Conservation (phyloP, 768 basidiomycete genomes). For the Mycena amicta region DNA sequence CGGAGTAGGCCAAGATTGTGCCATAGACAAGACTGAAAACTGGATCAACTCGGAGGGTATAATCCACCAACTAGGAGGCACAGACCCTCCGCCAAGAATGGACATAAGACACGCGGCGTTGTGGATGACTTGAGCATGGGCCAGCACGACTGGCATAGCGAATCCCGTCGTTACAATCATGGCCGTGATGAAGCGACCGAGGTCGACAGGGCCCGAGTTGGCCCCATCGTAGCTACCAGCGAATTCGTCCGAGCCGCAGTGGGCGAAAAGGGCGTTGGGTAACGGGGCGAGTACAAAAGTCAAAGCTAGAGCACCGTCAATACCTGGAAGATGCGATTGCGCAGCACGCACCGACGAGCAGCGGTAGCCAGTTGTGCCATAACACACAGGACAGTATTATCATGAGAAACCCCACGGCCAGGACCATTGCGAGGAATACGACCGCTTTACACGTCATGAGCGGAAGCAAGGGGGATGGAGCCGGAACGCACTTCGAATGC, state of each 20-base stretch:
- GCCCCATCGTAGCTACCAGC: conserved; percentile 67
- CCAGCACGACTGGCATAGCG: conserved; percentile 87
- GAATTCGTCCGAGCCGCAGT: conserved; percentile 90
- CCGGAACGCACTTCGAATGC: not conserved
- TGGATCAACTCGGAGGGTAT: not conserved
- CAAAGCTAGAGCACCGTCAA: conserved; percentile 61
- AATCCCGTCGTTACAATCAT: conserved; percentile 92
- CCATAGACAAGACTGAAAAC: conserved; percentile 75
- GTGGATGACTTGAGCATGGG: conserved; percentile 87
- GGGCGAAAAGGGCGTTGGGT: conserved; percentile 92
- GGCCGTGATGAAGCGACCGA: conserved; percentile 93
- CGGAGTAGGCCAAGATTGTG: conserved; percentile 86
- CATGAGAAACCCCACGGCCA: conserved; percentile 96
- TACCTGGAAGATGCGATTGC: not conserved
- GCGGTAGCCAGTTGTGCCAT: conserved; percentile 95
- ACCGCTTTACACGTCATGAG: conserved; percentile 60
- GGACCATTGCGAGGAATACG: conserved; percentile 94
- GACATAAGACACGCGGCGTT: conserved; percentile 91
- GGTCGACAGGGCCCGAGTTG: conserved; percentile 69
- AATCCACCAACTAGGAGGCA: conserved; percentile 22
- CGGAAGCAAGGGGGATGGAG: not conserved
- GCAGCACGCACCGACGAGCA: conserved; percentile 81
- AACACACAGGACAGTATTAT: conserved; percentile 97
- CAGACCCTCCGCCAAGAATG: conserved; percentile 88
- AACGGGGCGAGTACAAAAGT: conserved; percentile 95